Conservation (phyloP, 257 asterid genomes). For the Echium plantagineum region DNA sequence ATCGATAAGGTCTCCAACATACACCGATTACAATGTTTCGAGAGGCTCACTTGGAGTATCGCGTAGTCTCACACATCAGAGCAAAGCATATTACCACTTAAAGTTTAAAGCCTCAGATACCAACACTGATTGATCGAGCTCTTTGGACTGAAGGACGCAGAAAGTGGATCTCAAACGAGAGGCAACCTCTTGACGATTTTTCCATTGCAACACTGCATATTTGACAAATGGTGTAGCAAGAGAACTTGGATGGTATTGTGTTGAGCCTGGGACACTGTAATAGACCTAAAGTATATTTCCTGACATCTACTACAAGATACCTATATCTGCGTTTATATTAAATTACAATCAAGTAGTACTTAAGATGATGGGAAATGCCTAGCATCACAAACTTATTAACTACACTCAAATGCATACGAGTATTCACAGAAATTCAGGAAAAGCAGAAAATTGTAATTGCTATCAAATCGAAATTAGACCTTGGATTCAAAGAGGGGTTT, state of each 20-base stretch:
- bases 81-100: not conserved
- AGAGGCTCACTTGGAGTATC: too few species aligned
- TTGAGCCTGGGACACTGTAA: constrained; percentile 7
- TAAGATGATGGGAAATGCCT: constrained; percentile 9
- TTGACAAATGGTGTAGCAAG: not conserved
- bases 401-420: not conserved
- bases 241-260: not conserved
- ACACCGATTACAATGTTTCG: too few species aligned
- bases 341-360: constrained; percentile 19
- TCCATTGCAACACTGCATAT: not conserved
- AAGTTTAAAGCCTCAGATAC: not conserved
- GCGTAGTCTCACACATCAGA: not conserved
- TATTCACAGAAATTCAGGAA: constrained; percentile 9
- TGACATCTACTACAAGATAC: constrained; percentile 16
- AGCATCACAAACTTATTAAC: constrained; percentile 36
- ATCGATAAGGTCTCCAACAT: not conserved
- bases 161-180: not conserved
- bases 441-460: constrained; percentile 32
- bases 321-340: constrained; percentile 20
- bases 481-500: constrained; percentile 7
- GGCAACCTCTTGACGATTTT: not conserved
- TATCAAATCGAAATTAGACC: constrained; percentile 25
- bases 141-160: not conserved
- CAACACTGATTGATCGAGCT: too few species aligned
- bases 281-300: constrained; percentile 10